Conservation (phyloP, 192 early-diverging fungal species). For the Coemansia nantahalensis region DNA sequence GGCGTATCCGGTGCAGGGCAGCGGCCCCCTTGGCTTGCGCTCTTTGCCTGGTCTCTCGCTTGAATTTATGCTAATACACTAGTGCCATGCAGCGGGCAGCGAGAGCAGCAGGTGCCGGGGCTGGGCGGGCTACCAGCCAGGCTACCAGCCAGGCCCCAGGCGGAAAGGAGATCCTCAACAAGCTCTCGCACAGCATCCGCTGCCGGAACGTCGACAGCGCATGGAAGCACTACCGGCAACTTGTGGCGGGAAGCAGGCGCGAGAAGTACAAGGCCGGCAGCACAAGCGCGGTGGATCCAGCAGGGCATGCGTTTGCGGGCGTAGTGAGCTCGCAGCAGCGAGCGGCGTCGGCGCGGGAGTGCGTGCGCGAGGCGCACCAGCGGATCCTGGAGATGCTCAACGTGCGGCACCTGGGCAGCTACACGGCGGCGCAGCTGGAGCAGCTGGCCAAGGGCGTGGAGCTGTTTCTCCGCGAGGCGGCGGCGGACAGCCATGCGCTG, state of each 20-base stretch:
- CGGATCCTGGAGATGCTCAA: neutral
- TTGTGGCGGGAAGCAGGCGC: neutral
- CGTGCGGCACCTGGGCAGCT: neutral
- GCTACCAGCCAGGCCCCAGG: too few species aligned
- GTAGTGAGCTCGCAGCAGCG: neutral
- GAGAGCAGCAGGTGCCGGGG: too few species aligned
- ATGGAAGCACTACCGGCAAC: slow-evolving; percentile 1
- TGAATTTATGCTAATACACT: too few species aligned
- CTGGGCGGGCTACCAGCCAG: neutral
- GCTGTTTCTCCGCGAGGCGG: slow-evolving; percentile 2
- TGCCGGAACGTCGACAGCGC: neutral
- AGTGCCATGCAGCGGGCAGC: too few species aligned
- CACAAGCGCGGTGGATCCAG: too few species aligned
- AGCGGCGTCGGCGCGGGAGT: neutral
- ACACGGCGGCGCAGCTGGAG: neutral
- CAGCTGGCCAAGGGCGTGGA: neutral
- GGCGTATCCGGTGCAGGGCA: too few species aligned
- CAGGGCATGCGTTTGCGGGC: too few species aligned
- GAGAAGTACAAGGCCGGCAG: too few species aligned
- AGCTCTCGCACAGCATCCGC: neutral
- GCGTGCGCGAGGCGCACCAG: neutral
- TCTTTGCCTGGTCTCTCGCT: too few species aligned
- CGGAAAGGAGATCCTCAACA: neutral
- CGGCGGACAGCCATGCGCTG: neutral
- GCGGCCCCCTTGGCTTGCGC: too few species aligned